phyloP scores from a whole-genome alignment of 805 yeast genomes.

The Candida stauntonica region DNA sequence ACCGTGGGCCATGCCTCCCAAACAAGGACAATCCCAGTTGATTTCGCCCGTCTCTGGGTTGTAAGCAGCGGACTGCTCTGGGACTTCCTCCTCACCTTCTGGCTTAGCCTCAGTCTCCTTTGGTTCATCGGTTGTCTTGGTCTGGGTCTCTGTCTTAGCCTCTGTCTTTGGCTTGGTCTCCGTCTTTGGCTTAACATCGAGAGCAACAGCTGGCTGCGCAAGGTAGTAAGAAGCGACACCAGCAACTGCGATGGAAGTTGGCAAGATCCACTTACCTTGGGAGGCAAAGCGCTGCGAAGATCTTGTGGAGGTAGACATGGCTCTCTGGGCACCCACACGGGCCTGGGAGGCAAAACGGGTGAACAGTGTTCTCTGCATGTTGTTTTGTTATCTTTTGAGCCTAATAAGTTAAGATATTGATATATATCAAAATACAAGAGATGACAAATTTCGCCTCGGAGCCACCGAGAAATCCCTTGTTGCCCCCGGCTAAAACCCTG shows the following conservation, averaged over 20 bases:
- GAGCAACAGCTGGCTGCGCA: slow-evolving; percentile 15
- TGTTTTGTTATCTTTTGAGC: too few species aligned
- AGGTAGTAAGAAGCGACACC: slow-evolving; percentile 18
- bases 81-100: slow-evolving; percentile 32
- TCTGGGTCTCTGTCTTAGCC: neutral
- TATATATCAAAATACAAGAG: too few species aligned
- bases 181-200: slow-evolving; percentile 13
- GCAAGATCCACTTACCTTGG: slow-evolving; percentile 18
- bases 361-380: slow-evolving; percentile 15
- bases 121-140: slow-evolving; percentile 6
- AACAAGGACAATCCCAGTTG: slow-evolving; percentile 99
- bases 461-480: too few species aligned
- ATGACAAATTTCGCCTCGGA: slow-evolving; percentile 12
- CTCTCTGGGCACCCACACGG: slow-evolving; percentile 13
- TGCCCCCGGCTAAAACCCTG: too few species aligned
- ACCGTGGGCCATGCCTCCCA: slow-evolving; percentile 98
- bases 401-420: too few species aligned
- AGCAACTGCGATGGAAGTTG: slow-evolving; percentile 15
- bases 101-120: slow-evolving; percentile 12
- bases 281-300: slow-evolving; percentile 1
- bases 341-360: slow-evolving; percentile 3
- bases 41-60: slow-evolving; percentile 98
- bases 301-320: slow-evolving; percentile 11
- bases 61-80: slow-evolving; percentile 62
- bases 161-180: slow-evolving; percentile 3